Base-by-base conservation (phyloP, 768 basidiomycete species). In the Trametes villosa region DNA sequence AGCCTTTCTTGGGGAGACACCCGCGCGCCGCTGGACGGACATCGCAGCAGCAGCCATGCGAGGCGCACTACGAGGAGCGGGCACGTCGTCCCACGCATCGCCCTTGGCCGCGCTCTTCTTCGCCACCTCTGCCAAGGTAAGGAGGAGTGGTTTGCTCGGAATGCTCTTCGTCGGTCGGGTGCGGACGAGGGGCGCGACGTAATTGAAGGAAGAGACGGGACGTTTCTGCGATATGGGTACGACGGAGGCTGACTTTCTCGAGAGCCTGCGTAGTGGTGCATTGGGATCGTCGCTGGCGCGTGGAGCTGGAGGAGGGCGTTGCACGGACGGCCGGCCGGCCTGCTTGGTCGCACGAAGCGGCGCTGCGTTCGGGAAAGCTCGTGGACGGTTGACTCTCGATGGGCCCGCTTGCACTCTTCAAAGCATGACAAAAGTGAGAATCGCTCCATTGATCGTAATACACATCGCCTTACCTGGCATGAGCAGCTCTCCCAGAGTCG, bases 1-100 rank as follows among this genome's bases (percentile, higher is more conserved):
- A 7, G n/a, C 40, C 44, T 62, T 62, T 26, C 55, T 41, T 26
- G 61, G 61, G 15, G 56, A 51, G 20, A 34, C 9, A 1, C 17
- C 55, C 3, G 49, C 50, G 9, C 61, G 50, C 11, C 56, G 61
- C 46, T 53, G 61, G 17, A 62, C 56, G 7, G 61, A 62, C 61
- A 57, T 62, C 20, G 55, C 51, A 7, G 55, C 51, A 3, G 40
- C 18, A 17, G 59, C 44, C 27, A 26, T 50, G 20, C 53, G 53
- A 27, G 53, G 53, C 17, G 41, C 40, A 34, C 40, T 55, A 13
- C 47, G 47, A 22, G 6, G 24, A 4, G 4, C 27, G 20, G 34
- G 26, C 13, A 17, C 24, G 11, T 30, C 44, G 24, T 48, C 52
- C 9, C 20, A 18, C 11, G 27, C 31, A 24, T 50, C 40, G 36